Evolutionary conservation across 1,284 basidiomycete species (phyloP).

Genomic region (Pascua sp.): DNA sequence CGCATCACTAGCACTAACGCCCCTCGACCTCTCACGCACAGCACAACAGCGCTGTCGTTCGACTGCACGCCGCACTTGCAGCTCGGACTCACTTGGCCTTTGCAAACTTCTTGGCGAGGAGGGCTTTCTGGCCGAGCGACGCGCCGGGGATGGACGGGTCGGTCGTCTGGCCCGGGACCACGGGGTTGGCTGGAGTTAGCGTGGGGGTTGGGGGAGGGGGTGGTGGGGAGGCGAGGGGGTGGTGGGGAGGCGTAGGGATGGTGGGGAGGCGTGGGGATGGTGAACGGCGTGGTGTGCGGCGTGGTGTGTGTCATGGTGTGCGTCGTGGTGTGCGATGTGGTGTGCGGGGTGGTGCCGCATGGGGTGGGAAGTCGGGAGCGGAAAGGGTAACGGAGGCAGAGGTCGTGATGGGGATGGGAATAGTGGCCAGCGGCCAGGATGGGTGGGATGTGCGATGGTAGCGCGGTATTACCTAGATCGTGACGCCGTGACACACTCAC

Average conservation of each 20-base stretch:
- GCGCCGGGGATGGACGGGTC: constrained; percentile 30
- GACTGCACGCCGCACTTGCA: background rate
- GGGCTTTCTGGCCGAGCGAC: constrained; percentile 72
- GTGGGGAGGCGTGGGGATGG: no score
- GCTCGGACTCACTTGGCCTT: constrained; percentile 75
- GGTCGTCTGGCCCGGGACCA: constrained; percentile 44
- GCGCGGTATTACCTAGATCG: background rate
- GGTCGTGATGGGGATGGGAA: no score
- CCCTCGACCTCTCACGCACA: no score
- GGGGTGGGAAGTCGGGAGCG: no score
- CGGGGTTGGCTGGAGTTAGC: constrained; percentile 37
- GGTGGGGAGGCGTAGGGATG: no score
- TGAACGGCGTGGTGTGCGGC: no score
- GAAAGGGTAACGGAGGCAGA: no score
- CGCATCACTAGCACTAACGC: no score
- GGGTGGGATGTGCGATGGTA: no score
- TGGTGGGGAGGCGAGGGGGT: background rate
- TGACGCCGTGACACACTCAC: background rate
- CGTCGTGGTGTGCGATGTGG: background rate
- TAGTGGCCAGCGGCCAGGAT: no score
- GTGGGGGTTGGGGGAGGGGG: background rate
- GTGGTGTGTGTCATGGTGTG: background rate
- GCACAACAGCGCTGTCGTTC: background rate
- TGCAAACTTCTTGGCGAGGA: constrained; percentile 81
- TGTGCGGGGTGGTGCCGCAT: background rate